Percentiles rank a stretch among this genome's conserved stretches.
phyloP scores from a whole-genome alignment of 768 basidiomycete species.

The Lactifluus volemus region DNA sequence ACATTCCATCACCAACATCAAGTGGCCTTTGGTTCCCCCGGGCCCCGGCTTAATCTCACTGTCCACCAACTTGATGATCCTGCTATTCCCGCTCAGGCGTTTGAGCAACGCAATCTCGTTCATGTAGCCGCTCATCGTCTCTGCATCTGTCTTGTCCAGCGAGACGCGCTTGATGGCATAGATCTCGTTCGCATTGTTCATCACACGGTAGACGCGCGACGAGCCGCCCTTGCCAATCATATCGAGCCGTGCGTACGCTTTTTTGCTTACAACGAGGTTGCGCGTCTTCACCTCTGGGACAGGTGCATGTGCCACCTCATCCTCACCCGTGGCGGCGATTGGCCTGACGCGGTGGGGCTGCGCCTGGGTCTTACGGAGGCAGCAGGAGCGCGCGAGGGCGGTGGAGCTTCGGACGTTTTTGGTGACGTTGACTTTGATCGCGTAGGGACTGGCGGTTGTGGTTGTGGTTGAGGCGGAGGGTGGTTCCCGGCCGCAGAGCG shows the following conservation, averaged over 20 bases:
- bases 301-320: slow-evolving; percentile 24
- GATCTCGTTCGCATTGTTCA: slow-evolving; percentile 66
- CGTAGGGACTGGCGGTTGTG: background rate
- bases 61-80: slow-evolving; percentile 88
- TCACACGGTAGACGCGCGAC: slow-evolving; percentile 90
- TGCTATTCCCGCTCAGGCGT: slow-evolving; percentile 86
- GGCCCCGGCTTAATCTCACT: slow-evolving; percentile 74
- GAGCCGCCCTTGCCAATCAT: slow-evolving; percentile 91
- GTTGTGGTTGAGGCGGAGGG: background rate
- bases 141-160: slow-evolving; percentile 79
- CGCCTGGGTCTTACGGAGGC: slow-evolving; percentile 40
- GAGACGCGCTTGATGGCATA: slow-evolving; percentile 91
- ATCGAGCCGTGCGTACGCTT: slow-evolving; percentile 74
- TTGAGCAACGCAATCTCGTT: slow-evolving; percentile 93
- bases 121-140: slow-evolving; percentile 88
- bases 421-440: slow-evolving; percentile 13
- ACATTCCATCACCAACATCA: slow-evolving; percentile 92
- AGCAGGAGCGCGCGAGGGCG: background rate
- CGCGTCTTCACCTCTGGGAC: slow-evolving; percentile 15
- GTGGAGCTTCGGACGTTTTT: slow-evolving; percentile 6
- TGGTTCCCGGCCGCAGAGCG: slow-evolving; percentile 37
- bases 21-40: slow-evolving; percentile 59
- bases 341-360: slow-evolving; percentile 58
- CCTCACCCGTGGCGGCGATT: slow-evolving; percentile 27
- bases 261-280: slow-evolving; percentile 46